Conservation (phyloP, 345 rosid species). For the Salix koriyanagi region DNA sequence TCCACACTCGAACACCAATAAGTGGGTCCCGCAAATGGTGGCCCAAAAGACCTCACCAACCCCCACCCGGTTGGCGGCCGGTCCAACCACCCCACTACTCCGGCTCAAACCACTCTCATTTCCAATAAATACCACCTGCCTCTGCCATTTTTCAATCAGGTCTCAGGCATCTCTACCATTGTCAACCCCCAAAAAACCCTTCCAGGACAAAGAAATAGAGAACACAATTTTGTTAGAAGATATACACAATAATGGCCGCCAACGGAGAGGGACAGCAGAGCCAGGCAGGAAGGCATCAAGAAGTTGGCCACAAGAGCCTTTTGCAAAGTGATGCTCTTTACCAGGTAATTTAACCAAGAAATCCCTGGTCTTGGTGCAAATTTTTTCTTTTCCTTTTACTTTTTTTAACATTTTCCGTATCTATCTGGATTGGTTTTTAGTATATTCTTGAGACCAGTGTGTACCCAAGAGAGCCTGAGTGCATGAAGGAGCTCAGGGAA, state of each 20-base stretch:
- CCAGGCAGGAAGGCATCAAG: constrained; percentile 64
- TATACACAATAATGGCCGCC: constrained; percentile 37
- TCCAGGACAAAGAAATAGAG: background rate
- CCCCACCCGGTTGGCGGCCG: constrained; percentile 11
- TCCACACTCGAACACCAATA: background rate
- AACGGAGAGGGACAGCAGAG: constrained; percentile 53
- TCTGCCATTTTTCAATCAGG: background rate
- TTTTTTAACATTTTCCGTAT: background rate
- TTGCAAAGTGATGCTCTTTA: constrained; percentile 89
- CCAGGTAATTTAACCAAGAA: constrained; percentile 44
- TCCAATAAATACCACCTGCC: background rate
- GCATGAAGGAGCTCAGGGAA: constrained; percentile 95
- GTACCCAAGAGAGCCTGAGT: constrained; percentile 89
- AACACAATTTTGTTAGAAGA: background rate
- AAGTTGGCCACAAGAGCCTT: constrained; percentile 95
- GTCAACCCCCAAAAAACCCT: background rate
- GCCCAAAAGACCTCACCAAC: constrained; percentile 17
- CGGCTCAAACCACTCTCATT: constrained; percentile 4
- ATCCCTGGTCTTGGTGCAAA: background rate
- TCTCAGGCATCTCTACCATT: too few relatives aligned
- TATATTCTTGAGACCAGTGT: constrained; percentile 97
- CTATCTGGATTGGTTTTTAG: constrained; percentile 26
- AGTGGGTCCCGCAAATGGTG: background rate
- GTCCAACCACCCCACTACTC: background rate
- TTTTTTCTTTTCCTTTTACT: background rate